A percentile compares a stretch with the other conserved stretches of the same genome.
phyloP scores from a whole-genome alignment of 2,329 filamentous ascomycete species.

The Fusarium luffae region DNA sequence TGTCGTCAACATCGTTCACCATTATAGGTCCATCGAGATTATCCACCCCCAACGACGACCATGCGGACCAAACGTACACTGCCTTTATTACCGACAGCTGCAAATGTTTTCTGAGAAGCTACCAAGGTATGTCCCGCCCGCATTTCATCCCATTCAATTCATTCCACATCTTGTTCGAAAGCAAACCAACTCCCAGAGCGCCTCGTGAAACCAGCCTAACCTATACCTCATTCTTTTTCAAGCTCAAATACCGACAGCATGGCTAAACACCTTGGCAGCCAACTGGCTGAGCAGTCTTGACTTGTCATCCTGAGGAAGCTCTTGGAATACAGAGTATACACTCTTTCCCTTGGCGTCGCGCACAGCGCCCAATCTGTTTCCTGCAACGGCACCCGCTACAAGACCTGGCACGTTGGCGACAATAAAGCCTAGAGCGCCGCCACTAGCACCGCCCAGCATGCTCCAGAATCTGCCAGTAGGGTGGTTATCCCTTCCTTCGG shows the following conservation, averaged over 20 bases:
- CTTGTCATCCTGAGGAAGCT: constrained; percentile 85
- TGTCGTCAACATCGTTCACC: background rate
- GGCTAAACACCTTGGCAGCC: constrained; percentile 86
- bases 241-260: constrained; percentile 70
- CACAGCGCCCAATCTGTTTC: constrained; percentile 90
- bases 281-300: constrained; percentile 84
- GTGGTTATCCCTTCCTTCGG: constrained; percentile 70
- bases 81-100: background rate
- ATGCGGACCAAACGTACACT: background rate
- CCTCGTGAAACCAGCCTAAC: constrained; percentile 14
- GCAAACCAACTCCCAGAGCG: constrained; percentile 29
- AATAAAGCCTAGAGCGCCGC: constrained; percentile 93
- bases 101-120: background rate
- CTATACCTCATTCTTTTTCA: background rate
- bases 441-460: constrained; percentile 84
- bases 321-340: constrained; percentile 90
- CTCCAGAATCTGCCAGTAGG: constrained; percentile 85
- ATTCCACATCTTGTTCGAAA: constrained; percentile 2
- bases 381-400: constrained; percentile 89
- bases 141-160: constrained; percentile 1
- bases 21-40: background rate
- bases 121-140: constrained; percentile 6
- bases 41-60: no score
- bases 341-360: constrained; percentile 93
- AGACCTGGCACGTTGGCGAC: constrained; percentile 91